Base-by-base conservation (phyloP, 768 basidiomycete species). In the Russula virescens region DNA sequence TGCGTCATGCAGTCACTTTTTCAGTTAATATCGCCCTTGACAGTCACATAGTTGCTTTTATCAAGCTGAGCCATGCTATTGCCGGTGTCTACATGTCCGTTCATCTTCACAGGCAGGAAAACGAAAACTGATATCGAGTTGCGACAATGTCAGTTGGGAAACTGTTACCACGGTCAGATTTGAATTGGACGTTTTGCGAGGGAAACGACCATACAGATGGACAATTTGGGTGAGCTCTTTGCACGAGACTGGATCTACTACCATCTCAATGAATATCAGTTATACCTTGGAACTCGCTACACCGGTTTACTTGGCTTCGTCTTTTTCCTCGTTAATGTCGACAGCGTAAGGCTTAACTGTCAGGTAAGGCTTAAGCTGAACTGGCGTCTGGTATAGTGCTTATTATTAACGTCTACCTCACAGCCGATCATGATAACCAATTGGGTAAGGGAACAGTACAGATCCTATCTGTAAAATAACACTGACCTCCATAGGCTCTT, bases 261-360 rank as follows among this genome's bases (percentile, higher is more conserved):
- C 21, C 21, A 2, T 2, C 31, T 35, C 16, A 31, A 46, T 25
- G 21, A 23, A 45, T 19, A 43, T 16, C 23, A 63, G 62, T 34
- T 58, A 21, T 63, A 63, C 10, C 52, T 63, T 4, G 62, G 62
- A 34, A 53, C 51, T 9, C 62, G 62, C 28, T 63, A 63, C 38
- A 31, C 48, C 1, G 16, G 21, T 14, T 35, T 60, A 25, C 5
- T 52, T 25, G 23, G 50, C 18, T 60, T 52, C 31, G 45, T 60
- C 26, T 4, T 35, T 5, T 52, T 52, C 18, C 51, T 60, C 21
- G 35, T 60, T 26, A 28, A 16, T 25, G n/a, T 2, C 0, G 42
- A 60, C 21, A 31, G 42, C 28, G 16, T 40, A 31, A 18, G 13
- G 3, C 16, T 45, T 18, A 28, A 40, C 5, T 60, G 58, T 45